A percentile compares a stretch with the other conserved stretches of the same genome.
Conservation (phyloP, 352 stramenopile genomes). For the Pythium utonaiense region DNA sequence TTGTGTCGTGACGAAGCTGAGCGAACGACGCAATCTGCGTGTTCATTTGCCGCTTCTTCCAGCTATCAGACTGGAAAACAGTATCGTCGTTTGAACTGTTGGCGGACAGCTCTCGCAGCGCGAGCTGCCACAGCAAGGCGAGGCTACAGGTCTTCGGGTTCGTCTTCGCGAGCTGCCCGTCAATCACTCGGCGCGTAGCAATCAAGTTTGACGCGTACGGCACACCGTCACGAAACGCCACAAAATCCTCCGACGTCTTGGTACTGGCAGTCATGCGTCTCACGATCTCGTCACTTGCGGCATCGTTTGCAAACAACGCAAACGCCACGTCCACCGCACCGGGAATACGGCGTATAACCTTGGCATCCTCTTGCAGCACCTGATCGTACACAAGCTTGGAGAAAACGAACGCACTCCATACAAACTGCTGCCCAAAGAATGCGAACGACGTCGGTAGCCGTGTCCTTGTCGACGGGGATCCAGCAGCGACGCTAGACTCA, state of each 20-base stretch:
- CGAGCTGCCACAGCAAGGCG: slow-evolving; percentile 21
- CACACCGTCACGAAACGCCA: slow-evolving; percentile 23
- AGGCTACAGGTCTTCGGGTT: slow-evolving; percentile 18
- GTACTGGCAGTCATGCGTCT: slow-evolving; percentile 15
- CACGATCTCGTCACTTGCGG: slow-evolving; percentile 12
- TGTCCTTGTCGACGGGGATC: slow-evolving; percentile 1
- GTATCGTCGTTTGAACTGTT: neutral
- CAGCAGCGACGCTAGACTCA: slow-evolving; percentile 4
- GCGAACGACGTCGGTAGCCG: slow-evolving; percentile 17
- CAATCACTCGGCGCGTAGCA: slow-evolving; percentile 14
- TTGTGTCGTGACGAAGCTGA: slow-evolving; percentile 27
- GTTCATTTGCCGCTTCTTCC: slow-evolving; percentile 26
- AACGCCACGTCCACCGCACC: slow-evolving; percentile 25
- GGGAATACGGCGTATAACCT: slow-evolving; percentile 22
- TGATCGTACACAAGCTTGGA: slow-evolving; percentile 28
- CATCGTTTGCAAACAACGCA: slow-evolving; percentile 23
- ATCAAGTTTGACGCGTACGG: slow-evolving; percentile 23
- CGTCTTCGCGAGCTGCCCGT: neutral
- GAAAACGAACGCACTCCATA: slow-evolving; percentile 31
- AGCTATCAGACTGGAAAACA: slow-evolving; percentile 21
- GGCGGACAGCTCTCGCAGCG: slow-evolving; percentile 19
- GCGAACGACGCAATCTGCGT: slow-evolving; percentile 25
- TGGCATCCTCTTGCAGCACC: slow-evolving; percentile 12
- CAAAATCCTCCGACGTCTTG: slow-evolving; percentile 9
- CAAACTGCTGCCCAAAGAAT: slow-evolving; percentile 25